Evolutionary conservation across 208 protist species (phyloP), one percentile per base, ranked within the genome.

Genomic region (Acanthamoeba lenticulata): DNA sequence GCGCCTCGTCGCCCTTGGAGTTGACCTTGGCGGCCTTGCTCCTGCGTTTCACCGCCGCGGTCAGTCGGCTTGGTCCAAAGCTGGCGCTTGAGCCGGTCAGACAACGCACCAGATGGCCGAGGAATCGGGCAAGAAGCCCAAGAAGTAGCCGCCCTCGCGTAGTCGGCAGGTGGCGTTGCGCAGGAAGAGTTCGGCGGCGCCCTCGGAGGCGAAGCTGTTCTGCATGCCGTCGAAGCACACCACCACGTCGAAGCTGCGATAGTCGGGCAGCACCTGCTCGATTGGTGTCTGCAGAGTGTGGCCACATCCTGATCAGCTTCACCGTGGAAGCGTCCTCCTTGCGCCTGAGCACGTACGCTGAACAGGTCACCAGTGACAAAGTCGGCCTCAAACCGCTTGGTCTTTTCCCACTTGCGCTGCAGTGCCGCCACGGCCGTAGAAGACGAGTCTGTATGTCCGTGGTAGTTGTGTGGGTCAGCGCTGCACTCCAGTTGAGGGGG

Each of bases 161-260:
- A 96, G 69, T 11, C 38, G 32, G 42, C 38, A 88, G 34, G 40
- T 57, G 34, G 45, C 95, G 40, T 92, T 96, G 42, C 94, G 42
- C 27, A 96, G 83, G 40, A 96, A 96, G 21, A 32, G 36, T 34
- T 86, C 74, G 45, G 95, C 93, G 21, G 49, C 85, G 19, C 55
- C 36, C 40, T 74, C 65, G 4, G 90, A 47, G 21, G 44, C 90
- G 67, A 96, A 96, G 65, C 88, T 90, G 62, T 92, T 57, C 94
- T 96, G 92, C 38, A 96, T 29, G n/a, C 95, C 95, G 40, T 95
- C 93, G 65, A 96, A 96, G 90, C 92, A 96, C 42, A 42, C 52
- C 5, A 96, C 86, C 15, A 94, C 42, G 83, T 95, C 92, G 60
- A 95, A 96, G 42, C 34, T 17, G 29, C 36, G n/a, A 13, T 15